A percentile compares a stretch with the other conserved stretches of the same genome.
Conservation (phyloP, 768 basidiomycete genomes). For the Lenzites betulinus region DNA sequence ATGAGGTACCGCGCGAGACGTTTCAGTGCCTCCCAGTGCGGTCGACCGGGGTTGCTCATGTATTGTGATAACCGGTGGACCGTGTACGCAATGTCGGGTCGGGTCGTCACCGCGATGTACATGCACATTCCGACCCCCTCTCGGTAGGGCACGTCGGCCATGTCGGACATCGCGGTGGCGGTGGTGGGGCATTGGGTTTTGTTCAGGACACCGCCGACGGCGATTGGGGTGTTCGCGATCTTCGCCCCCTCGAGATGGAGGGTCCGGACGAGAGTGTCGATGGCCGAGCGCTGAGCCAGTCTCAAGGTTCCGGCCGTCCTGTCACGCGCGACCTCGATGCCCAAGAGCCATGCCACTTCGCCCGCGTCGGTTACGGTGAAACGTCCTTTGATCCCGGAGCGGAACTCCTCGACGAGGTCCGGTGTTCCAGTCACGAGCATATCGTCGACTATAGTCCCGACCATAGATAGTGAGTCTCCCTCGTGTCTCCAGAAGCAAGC, state of each 20-base stretch:
- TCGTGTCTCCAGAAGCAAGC: constrained; percentile 17
- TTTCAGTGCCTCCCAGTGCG: constrained; percentile 37
- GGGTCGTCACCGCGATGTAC: constrained; percentile 34
- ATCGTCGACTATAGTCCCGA: background rate
- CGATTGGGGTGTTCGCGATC: background rate
- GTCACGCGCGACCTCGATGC: background rate
- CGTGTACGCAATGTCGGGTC: constrained; percentile 39
- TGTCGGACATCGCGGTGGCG: background rate
- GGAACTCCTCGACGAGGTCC: background rate
- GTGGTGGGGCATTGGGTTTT: background rate
- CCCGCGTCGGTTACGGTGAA: background rate
- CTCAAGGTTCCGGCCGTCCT: background rate
- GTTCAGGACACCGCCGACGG: background rate
- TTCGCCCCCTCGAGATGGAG: background rate
- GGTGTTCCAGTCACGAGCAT: background rate
- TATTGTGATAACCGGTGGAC: constrained; percentile 35
- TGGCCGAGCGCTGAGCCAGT: background rate
- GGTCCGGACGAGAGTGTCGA: background rate
- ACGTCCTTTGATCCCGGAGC: background rate
- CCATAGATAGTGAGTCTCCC: background rate
- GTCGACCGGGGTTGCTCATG: constrained; percentile 30
- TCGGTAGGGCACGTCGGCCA: background rate
- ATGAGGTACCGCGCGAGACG: constrained; percentile 36
- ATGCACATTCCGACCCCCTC: constrained; percentile 26
- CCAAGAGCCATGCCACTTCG: background rate